Base-by-base conservation (phyloP, 192 early-diverging fungal genomes). In the Obelidium mucronatum region DNA sequence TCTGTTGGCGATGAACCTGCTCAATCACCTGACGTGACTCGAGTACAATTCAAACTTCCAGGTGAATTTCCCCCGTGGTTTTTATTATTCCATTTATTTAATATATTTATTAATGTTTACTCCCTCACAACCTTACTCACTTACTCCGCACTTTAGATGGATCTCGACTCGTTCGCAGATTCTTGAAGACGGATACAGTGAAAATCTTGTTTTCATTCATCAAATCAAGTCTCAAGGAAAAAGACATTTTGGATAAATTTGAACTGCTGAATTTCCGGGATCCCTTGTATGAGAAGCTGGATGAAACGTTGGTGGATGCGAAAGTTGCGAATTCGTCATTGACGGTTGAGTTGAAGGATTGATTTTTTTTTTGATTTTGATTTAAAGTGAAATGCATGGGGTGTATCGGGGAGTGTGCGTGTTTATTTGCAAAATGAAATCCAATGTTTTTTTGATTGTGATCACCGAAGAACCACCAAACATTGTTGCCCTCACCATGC, bases 31-130 rank as follows among this genome's bases (percentile, higher is more conserved):
- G 86, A 87, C 5, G 86, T 89, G 1, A 94, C 94, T 11, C 87
- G 94, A 39, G 89, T 98, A 61, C 94, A 96, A 76, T 84, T 97
- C 68, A 89, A 93, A 39, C 80, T 96, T 58, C 90, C 93, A 52
- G 83, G 86, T 87, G 77, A 40, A 24, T n/a, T n/a, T n/a, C n/a
- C n/a, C n/a, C n/a, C n/a, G n/a, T n/a, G n/a, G 44, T 48, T 19
- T 48, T 48, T 48, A 48, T 48, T 48, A 6, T 48, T 48, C 19
- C 44, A 6, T 48, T 48, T 48, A n/a, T n/a, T n/a, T n/a, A n/a
- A n/a, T n/a, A n/a, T n/a, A n/a, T n/a, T n/a, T n/a, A n/a, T n/a
- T n/a, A n/a, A n/a, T n/a, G n/a, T n/a, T n/a, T n/a, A n/a, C n/a
- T n/a, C n/a, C n/a, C n/a, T n/a, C n/a, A n/a, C n/a, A n/a, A n/a